Conservation (phyloP, 768 basidiomycete species). For the Paxillus rubicundulus region DNA sequence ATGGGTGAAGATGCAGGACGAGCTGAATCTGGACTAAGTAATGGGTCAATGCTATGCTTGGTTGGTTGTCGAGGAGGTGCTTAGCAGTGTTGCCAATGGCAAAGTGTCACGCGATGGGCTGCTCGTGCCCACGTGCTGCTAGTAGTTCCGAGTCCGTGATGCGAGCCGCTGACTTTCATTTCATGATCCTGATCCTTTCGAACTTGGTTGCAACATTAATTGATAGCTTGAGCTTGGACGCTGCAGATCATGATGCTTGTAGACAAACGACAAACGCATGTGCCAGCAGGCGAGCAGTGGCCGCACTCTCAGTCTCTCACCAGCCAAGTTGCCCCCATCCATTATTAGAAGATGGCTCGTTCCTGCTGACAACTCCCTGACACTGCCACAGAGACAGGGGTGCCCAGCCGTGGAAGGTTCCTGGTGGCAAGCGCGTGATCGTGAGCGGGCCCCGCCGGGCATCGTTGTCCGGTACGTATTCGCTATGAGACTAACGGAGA, state of each 20-base stretch:
- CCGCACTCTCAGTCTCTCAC: too few relatives aligned
- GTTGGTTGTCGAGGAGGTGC: not conserved
- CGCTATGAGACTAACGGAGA: too few relatives aligned
- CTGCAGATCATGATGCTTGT: not conserved
- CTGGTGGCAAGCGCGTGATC: too few relatives aligned
- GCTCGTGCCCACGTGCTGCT: constrained; percentile 12
- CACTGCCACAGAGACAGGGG: constrained; percentile 24
- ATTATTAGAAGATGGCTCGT: constrained; percentile 1
- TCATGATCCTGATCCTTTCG: not conserved
- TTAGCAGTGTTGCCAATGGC: not conserved
- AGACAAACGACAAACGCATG: too few relatives aligned
- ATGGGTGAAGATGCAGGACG: constrained; percentile 6
- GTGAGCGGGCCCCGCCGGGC: not conserved
- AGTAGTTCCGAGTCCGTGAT: not conserved
- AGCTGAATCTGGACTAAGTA: not conserved
- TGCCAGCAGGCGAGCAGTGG: too few relatives aligned
- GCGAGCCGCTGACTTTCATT: constrained; percentile 3
- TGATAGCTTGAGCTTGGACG: too few relatives aligned
- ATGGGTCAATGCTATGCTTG: not conserved
- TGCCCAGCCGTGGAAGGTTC: constrained; percentile 27
- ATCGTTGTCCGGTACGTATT: too few relatives aligned
- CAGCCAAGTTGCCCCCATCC: too few relatives aligned
- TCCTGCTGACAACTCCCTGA: not conserved
- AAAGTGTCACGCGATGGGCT: not conserved
- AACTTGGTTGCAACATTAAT: too few relatives aligned